Evolutionary conservation across 148 eudicot genomes (phyloP), one percentile per base, ranked within the genome.

Genomic region (Diospyros lotus): DNA sequence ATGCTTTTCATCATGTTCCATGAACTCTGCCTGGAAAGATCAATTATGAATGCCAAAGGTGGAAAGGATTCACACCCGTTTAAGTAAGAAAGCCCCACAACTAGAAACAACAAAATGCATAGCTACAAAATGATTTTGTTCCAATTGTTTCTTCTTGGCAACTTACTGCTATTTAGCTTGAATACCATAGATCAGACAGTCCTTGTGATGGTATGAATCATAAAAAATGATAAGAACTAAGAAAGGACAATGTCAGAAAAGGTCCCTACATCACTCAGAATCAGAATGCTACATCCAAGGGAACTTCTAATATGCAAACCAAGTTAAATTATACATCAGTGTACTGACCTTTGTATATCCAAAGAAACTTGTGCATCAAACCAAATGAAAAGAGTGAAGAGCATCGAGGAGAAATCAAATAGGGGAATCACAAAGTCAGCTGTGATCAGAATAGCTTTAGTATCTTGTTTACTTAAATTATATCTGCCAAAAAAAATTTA

Each of bases 1-100:
- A 80, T 94, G 98, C 71, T 86, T 91, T 75, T 93, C 99, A 77
- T 91, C 96, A 88, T 96, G 99, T 81, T 96, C 99, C 99, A 93
- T 96, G 77, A 96, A 96, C 80, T 96, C 99, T 6, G 98, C 98
- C 99, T 96, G 84, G 28, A 79, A 83, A 76, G 56, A 71, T 66
- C 39, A 79, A 51, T 67, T 44, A 70, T 69, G 39, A 69, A 68
- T 48, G 12, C 28, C 28, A 80, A 63, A 28, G 8, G 18, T 52
- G 39, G 54, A 17, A 43, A 12, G 3, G 2, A 17, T 6, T 18
- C 41, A 11, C 40, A 68, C 28, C 7, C 10, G 17, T 39, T 66
- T 38, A 71, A 46, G 46, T 48, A 73, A 65, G 17, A 77, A 13
- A 5, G 60, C 38, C 58, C 14, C 12, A 41, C 10, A 54, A 41